Conservation (phyloP, 257 asterid genomes). For the Penstemon barbatus region DNA sequence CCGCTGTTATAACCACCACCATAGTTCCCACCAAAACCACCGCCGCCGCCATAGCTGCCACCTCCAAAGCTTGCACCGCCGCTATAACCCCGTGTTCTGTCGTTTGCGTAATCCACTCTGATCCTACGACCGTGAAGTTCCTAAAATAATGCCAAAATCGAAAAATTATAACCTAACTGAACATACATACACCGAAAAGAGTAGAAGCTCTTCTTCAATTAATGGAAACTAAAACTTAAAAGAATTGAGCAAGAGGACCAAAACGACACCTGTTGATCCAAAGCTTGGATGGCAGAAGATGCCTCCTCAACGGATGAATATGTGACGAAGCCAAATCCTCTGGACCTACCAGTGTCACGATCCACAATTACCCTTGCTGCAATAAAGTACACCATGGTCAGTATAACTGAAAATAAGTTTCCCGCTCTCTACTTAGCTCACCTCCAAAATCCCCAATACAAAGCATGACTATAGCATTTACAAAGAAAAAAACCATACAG, state of each 20-base stretch:
- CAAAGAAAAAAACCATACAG: neutral
- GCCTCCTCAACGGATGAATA: slow-evolving; percentile 64
- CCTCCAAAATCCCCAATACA: neutral
- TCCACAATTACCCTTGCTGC: slow-evolving; percentile 74
- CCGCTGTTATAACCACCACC: slow-evolving; percentile 16
- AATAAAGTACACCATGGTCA: slow-evolving; percentile 10
- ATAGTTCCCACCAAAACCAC: neutral
- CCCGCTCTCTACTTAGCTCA: neutral
- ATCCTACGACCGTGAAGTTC: slow-evolving; percentile 76
- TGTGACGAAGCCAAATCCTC: slow-evolving; percentile 91
- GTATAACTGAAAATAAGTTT: neutral
- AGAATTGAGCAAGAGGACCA: neutral
- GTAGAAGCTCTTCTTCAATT: neutral
- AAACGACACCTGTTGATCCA: slow-evolving; percentile 68
- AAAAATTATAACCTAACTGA: slow-evolving; percentile 4
- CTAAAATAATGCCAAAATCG: slow-evolving; percentile 36
- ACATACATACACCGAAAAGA: neutral
- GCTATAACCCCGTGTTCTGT: slow-evolving; percentile 53
- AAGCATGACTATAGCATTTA: neutral
- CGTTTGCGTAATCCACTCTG: slow-evolving; percentile 73
- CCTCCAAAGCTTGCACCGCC: slow-evolving; percentile 41
- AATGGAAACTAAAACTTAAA: neutral
- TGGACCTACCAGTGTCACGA: slow-evolving; percentile 77
- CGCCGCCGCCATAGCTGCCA: slow-evolving; percentile 24
- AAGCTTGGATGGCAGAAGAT: slow-evolving; percentile 84